Evolutionary conservation across 108 stramenopile genomes (phyloP), one percentile per base, ranked within the genome.

Genomic region (Epithemia pelagica): DNA sequence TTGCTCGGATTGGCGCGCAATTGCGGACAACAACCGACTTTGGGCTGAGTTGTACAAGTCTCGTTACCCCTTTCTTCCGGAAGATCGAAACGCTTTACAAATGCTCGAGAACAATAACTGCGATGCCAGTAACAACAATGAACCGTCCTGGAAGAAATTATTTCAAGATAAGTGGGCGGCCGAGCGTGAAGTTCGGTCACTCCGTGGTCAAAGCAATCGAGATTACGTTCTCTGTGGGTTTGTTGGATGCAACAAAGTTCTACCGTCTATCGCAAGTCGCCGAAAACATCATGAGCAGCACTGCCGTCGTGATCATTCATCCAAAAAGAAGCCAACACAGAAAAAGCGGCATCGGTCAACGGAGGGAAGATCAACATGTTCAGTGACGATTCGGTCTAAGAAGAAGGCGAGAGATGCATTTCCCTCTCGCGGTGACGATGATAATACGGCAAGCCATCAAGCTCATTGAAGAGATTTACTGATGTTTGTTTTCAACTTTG

Each of bases 91-190:
- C 2, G 53, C 53, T 10, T 7, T 24, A 20, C 32, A 65, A 28
- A 10, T 22, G 33, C 26, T 58, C n/a, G 20, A 46, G 10, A 46
- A 46, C 5, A 5, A 46, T 15, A 15, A 46, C 5, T 10, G 15
- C 37, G 15, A 15, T 57, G 32, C 56, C 2, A 57, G 28, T 32
- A 32, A 20, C 1, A 3, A 27, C 27, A 22, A 55, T 3, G 26
- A 52, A 52, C 46, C 1, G n/a, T 8, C 68, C 1, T 69, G 68
- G 68, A 69, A 58, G 37, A 1, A 46, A 1, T 46, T 52, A 1
- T 69, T 69, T 29, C 23, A 61, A 24, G 52, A 69, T 22, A 69
- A 69, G 28, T 69, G 15, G 30, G 30, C 23, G 24, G 28, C 37
- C 1, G 68, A 69, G 2, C 56, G 57, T 25, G 46, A 8, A 52